Evolutionary conservation across 2,329 filamentous ascomycete species (phyloP).

Genomic region (Bipolaris gigantea): DNA sequence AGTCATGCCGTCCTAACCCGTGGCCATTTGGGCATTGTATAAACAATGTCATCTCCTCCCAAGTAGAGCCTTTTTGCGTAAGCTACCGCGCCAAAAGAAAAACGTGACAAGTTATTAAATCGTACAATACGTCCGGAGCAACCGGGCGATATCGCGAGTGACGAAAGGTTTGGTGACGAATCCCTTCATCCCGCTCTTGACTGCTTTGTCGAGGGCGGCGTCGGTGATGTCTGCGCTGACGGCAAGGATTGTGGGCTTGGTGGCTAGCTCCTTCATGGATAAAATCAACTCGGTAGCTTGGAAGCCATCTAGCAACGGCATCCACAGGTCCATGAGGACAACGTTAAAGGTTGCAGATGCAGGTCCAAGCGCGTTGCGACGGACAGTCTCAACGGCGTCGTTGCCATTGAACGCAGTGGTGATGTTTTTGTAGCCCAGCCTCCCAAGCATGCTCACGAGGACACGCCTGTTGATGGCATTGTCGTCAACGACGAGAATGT

Average conservation of each 20-base stretch:
- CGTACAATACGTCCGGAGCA: conserved; percentile 57
- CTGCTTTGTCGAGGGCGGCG: conserved; percentile 62
- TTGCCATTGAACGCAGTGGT: conserved; percentile 68
- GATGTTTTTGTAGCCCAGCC: conserved; percentile 66
- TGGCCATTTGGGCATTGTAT: conserved; percentile 6
- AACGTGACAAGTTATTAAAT: conserved; percentile 10
- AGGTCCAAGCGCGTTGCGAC: conserved; percentile 38
- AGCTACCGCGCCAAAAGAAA: conserved; percentile 1
- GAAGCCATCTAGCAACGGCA: conserved; percentile 74
- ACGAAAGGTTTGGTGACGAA: conserved; percentile 71
- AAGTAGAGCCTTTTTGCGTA: conserved; percentile 15
- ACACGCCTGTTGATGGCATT: conserved; percentile 72
- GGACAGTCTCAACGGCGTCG: conserved; percentile 66
- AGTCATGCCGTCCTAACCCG: not conserved
- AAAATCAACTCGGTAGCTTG: conserved; percentile 67
- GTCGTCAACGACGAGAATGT: conserved; percentile 71
- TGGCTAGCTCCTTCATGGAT: conserved; percentile 45
- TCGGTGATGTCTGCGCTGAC: conserved; percentile 70
- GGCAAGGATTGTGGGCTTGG: conserved; percentile 57
- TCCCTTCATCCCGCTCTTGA: conserved; percentile 66
- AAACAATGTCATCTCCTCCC: conserved; percentile 9
- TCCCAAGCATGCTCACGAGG: conserved; percentile 66
- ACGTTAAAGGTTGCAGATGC: conserved; percentile 56
- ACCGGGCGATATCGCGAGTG: conserved; percentile 61
- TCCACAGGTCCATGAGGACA: conserved; percentile 76